Conservation (phyloP, 192 early-diverging fungal genomes). For the Coemansia sp. region DNA sequence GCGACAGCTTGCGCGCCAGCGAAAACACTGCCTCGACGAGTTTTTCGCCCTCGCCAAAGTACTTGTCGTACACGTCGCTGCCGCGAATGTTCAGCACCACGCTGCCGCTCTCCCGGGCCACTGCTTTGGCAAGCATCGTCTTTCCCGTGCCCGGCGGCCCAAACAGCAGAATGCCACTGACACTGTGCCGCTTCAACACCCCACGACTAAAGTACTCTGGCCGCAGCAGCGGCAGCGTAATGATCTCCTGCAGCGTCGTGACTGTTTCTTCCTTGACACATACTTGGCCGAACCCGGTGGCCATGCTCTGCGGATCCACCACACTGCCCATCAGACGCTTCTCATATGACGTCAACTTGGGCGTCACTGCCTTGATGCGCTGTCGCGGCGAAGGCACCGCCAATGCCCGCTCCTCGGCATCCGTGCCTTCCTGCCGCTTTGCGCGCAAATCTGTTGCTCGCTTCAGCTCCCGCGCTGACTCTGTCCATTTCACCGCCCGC, state of each 20-base stretch:
- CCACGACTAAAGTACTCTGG: slow-evolving; percentile 74
- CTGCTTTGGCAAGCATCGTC: slow-evolving; percentile 80
- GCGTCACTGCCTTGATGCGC: slow-evolving; percentile 46
- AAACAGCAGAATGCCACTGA: slow-evolving; percentile 77
- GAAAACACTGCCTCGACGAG: slow-evolving; percentile 91
- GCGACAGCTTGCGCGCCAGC: slow-evolving; percentile 82
- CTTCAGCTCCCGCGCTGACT: slow-evolving; percentile 23
- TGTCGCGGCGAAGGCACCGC: slow-evolving; percentile 18
- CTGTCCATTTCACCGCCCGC: slow-evolving; percentile 18
- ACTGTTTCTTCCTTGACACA: slow-evolving; percentile 73
- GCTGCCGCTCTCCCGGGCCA: slow-evolving; percentile 77
- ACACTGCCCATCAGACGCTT: slow-evolving; percentile 71
- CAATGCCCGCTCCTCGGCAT: background rate
- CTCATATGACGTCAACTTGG: slow-evolving; percentile 64
- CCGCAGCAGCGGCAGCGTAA: slow-evolving; percentile 71
- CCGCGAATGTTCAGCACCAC: slow-evolving; percentile 73
- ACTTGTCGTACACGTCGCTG: slow-evolving; percentile 80
- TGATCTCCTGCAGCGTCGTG: slow-evolving; percentile 80
- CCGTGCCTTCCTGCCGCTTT: background rate
- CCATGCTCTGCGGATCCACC: slow-evolving; percentile 64
- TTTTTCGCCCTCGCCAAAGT: slow-evolving; percentile 96
- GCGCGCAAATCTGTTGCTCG: background rate
- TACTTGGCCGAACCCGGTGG: slow-evolving; percentile 65
- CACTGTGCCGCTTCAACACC: slow-evolving; percentile 61
- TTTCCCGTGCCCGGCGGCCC: slow-evolving; percentile 87